phyloP scores from a whole-genome alignment of 495 filamentous ascomycete species.

The Neurospora cerealis region DNA sequence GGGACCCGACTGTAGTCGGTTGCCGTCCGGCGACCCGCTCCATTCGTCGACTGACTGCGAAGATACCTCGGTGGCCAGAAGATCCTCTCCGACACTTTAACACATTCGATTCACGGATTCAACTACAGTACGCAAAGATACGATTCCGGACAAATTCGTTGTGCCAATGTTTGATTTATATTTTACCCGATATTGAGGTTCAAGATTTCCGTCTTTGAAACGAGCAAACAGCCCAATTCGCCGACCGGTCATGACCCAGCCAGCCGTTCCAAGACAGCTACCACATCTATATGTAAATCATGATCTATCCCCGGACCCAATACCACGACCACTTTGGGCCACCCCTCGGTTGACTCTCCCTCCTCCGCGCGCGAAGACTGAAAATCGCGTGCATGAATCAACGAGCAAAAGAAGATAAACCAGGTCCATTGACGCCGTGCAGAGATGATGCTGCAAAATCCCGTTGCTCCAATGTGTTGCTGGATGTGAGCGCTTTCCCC shows the following conservation, averaged over 20 bases:
- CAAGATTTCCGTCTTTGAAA: neutral
- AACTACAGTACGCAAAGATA: neutral
- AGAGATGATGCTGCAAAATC: neutral
- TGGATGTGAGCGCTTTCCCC: neutral
- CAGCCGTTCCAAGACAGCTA: neutral
- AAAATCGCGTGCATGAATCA: neutral
- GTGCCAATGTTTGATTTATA: neutral
- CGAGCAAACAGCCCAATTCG: neutral
- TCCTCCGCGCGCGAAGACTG: neutral
- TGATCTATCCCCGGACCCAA: neutral
- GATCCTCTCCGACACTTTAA: neutral
- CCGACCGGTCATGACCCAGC: neutral
- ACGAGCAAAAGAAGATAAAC: neutral
- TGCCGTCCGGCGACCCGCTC: neutral
- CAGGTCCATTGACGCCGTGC: neutral
- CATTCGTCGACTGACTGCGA: neutral
- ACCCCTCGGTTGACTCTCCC: neutral
- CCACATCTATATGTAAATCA: neutral
- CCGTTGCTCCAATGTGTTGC: neutral
- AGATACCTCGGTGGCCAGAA: neutral
- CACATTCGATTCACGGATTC: neutral
- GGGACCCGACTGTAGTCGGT: no score
- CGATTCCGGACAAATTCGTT: neutral
- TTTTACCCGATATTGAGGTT: neutral
- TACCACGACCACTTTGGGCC: neutral